Evolutionary conservation across 1,284 basidiomycete species (phyloP).

Genomic region (Albatrellus sp.): DNA sequence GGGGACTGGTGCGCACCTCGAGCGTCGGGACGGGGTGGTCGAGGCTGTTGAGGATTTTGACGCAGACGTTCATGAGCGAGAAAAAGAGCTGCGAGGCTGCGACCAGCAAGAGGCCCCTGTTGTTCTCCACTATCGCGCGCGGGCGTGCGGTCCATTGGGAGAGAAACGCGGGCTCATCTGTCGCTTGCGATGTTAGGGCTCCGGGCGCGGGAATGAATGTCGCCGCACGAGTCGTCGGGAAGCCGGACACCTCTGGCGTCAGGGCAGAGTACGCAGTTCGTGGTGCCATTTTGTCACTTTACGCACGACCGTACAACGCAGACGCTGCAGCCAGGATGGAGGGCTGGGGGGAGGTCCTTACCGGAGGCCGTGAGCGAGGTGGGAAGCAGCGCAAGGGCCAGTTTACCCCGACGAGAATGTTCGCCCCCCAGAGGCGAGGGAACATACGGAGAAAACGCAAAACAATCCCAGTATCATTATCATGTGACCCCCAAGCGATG

Average conservation of each 20-base stretch:
- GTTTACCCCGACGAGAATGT: too few species aligned
- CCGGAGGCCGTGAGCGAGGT: too few species aligned
- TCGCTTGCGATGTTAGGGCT: background rate
- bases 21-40: conserved; percentile 46
- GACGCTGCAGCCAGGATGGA: too few species aligned
- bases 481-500: too few species aligned
- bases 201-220: conserved; percentile 3
- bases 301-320: too few species aligned
- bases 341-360: too few species aligned
- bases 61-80: conserved; percentile 45
- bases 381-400: too few species aligned
- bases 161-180: background rate
- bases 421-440: too few species aligned
- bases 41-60: conserved; percentile 47
- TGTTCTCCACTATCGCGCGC: conserved; percentile 20
- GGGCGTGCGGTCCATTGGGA: background rate
- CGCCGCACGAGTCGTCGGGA: background rate
- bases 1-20: conserved; percentile 27
- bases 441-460: too few species aligned
- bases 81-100: conserved; percentile 50
- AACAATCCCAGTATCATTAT: too few species aligned
- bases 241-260: background rate
- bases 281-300: background rate
- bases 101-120: conserved; percentile 52
- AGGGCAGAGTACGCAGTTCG: conserved; percentile 2